phyloP scores from a whole-genome alignment of 225 moss, liverwort and hornwort species.

The Lunularia cruciata region DNA sequence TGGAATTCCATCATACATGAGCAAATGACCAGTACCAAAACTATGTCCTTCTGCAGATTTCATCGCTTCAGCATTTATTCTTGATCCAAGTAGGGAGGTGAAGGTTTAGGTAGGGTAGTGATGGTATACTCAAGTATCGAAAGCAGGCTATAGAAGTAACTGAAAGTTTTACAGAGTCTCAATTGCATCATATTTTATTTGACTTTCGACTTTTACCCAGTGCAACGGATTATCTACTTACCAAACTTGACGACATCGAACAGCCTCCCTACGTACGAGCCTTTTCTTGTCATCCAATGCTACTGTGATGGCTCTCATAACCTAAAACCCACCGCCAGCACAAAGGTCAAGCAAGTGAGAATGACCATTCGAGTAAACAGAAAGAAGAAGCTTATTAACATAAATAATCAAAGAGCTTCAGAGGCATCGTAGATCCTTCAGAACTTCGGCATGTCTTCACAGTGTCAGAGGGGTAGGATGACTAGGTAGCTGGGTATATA shows the following conservation, averaged over 20 bases:
- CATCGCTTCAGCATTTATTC: background rate
- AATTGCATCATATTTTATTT: background rate
- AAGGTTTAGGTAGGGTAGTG: too few relatives aligned
- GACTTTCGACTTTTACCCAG: background rate
- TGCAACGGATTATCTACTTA: conserved; percentile 8
- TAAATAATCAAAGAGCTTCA: too few relatives aligned
- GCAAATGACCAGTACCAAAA: background rate
- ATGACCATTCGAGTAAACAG: background rate
- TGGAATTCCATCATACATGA: background rate
- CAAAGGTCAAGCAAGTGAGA: background rate
- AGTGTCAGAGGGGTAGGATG: too few relatives aligned
- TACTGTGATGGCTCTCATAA: conserved; percentile 51
- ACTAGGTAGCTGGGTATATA: background rate
- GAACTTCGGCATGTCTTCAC: too few relatives aligned
- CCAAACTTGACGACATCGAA: conserved; percentile 75
- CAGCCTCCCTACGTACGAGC: conserved; percentile 73
- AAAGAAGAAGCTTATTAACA: too few relatives aligned
- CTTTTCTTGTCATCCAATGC: conserved; percentile 83
- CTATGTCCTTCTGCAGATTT: background rate
- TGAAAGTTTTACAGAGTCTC: background rate
- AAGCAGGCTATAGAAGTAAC: background rate
- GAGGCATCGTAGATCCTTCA: too few relatives aligned
- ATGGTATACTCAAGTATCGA: too few relatives aligned
- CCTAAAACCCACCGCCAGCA: conserved; percentile 35
- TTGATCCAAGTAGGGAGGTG: background rate